phyloP scores from a whole-genome alignment of 2,329 filamentous ascomycete genomes.

The Cladosporium colombiae region DNA sequence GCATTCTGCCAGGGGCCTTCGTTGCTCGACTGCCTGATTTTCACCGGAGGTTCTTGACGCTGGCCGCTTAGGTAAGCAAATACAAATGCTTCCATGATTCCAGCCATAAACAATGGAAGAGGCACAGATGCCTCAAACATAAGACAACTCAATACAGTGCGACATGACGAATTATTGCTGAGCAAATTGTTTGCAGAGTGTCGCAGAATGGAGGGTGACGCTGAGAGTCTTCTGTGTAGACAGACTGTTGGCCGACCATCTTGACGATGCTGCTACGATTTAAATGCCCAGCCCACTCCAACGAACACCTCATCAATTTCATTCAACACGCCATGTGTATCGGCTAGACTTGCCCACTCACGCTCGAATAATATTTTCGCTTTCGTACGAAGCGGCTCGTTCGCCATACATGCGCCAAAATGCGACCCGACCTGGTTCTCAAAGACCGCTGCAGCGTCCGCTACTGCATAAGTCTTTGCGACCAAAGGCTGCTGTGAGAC shows the following conservation, averaged over 20 bases:
- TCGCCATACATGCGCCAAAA: constrained; percentile 32
- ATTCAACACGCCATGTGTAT: constrained; percentile 39
- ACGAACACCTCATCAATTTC: constrained; percentile 44
- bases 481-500: constrained; percentile 12
- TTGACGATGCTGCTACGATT: neutral
- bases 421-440: constrained; percentile 36
- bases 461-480: constrained; percentile 3
- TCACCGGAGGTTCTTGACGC: too few species aligned
- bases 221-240: too few species aligned
- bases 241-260: neutral
- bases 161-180: too few species aligned
- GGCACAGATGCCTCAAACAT: neutral
- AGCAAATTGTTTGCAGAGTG: too few species aligned
- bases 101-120: neutral
- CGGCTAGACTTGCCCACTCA: constrained; percentile 42
- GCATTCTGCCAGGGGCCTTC: too few species aligned
- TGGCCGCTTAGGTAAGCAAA: neutral
- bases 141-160: too few species aligned
- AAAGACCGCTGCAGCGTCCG: constrained; percentile 33
- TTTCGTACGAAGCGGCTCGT: constrained; percentile 36
- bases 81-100: neutral
- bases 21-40: neutral
- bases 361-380: constrained; percentile 35
- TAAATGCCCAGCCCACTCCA: constrained; percentile 28
- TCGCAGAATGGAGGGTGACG: too few species aligned